A percentile compares a stretch with the other conserved stretches of the same genome.
phyloP scores from a whole-genome alignment of 2,329 filamentous ascomycete genomes.

The Sporothrix schenckii region DNA sequence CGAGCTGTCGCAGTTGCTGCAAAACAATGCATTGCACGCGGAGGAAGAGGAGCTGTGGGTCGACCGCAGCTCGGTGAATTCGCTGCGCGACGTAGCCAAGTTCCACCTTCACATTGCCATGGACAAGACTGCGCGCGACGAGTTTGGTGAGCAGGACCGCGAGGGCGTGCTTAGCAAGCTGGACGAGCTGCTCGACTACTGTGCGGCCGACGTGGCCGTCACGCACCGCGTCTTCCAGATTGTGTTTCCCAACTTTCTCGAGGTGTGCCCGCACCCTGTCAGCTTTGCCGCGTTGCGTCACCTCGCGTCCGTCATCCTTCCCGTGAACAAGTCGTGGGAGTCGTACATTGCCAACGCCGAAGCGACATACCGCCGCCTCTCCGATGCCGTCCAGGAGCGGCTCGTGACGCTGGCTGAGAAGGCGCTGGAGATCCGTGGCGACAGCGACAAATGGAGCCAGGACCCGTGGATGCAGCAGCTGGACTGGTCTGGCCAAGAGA shows the following conservation, averaged over 20 bases:
- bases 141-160: conserved; percentile 81
- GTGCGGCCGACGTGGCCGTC: conserved; percentile 88
- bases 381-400: conserved; percentile 75
- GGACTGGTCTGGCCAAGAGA: conserved; percentile 92
- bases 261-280: conserved; percentile 92
- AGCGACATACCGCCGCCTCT: conserved; percentile 75
- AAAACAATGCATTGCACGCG: conserved; percentile 67
- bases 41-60: conserved; percentile 98
- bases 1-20: conserved; percentile 71
- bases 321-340: conserved; percentile 86
- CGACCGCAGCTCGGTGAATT: conserved; percentile 91
- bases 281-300: conserved; percentile 94
- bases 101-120: conserved; percentile 92
- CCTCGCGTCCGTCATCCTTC: conserved; percentile 89
- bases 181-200: conserved; percentile 87
- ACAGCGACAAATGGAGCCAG: conserved; percentile 68
- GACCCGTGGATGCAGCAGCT: conserved; percentile 93
- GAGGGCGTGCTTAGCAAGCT: conserved; percentile 70
- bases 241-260: conserved; percentile 85
- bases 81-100: conserved; percentile 89
- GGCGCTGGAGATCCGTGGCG: conserved; percentile 72
- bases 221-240: conserved; percentile 94
- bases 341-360: conserved; percentile 83
- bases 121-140: conserved; percentile 83
- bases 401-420: conserved; percentile 73